Evolutionary conservation across 1,284 basidiomycete species (phyloP).

Genomic region (Sparassis latifolia): DNA sequence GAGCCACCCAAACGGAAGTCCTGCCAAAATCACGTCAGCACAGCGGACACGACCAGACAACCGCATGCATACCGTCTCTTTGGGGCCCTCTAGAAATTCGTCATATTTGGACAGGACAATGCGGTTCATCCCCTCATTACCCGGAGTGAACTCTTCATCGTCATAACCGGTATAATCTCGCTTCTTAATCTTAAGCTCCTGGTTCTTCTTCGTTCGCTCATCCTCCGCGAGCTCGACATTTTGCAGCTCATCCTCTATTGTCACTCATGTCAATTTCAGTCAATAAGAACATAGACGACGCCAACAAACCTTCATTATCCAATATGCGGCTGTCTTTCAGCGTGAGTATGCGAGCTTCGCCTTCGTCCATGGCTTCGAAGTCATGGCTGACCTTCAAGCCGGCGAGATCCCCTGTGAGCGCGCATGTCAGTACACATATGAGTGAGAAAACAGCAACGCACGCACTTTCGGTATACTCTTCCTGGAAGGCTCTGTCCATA

Average conservation of each 20-base stretch:
- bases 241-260: conserved; percentile 91
- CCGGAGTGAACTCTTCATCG: conserved; percentile 84
- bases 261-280: neutral
- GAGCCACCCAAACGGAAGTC: conserved; percentile 76
- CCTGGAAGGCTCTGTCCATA: conserved; percentile 71
- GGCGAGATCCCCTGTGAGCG: conserved; percentile 66
- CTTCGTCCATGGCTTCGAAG: conserved; percentile 86
- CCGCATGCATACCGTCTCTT: conserved; percentile 48
- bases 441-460: conserved; percentile 8
- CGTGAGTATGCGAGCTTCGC: conserved; percentile 92
- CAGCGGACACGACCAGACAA: conserved; percentile 3
- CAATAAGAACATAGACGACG: neutral
- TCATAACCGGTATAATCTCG: conserved; percentile 94
- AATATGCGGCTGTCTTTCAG: conserved; percentile 93
- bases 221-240: conserved; percentile 90
- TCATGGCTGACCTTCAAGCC: conserved; percentile 96
- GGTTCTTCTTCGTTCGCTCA: conserved; percentile 72
- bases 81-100: conserved; percentile 70
- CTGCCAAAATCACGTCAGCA: conserved; percentile 30
- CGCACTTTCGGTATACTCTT: conserved; percentile 77
- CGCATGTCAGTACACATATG: neutral
- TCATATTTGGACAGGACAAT: conserved; percentile 94
- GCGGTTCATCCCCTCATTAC: conserved; percentile 71
- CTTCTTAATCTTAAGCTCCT: conserved; percentile 85
- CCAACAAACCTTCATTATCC: conserved; percentile 73